Base-by-base conservation (phyloP, 1,284 basidiomycete genomes). In the Malassezia arunalokei region DNA sequence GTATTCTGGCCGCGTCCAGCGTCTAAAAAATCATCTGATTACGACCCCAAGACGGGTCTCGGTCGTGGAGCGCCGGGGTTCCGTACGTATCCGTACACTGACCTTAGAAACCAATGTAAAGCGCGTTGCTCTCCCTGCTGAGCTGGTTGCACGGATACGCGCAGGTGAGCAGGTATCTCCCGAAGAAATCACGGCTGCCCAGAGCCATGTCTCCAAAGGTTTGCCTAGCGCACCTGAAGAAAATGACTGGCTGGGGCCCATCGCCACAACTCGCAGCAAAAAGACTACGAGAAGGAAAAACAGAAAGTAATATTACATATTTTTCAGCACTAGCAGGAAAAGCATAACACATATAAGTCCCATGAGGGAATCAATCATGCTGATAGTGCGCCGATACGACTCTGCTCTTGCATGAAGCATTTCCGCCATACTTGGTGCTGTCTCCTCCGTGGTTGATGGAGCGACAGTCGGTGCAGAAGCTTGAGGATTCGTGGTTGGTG, bases 61-160 rank as follows among this genome's bases (percentile, higher is more conserved):
- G 63, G 63, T 11, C 52, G 63, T 24, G 63, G 63, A 17, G 63
- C 63, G 8, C 63, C 63, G 12, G 63, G 63, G 8, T 65, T 65
- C 41, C 58, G 56, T 60, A 47, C 31, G 59, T 58, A 2, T 5
- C 20, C 8, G 3, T 39, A 27, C 5, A 35, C 43, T 30, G 15
- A 46, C 33, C 5, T 14, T 48, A 61, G 57, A 61, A 52, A 65
- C 62, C 20, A 57, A 57, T 42, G 60, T 65, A 30, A 35, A 49
- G 31, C 53, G 56, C 20, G 47, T 65, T 9, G 54, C 62, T 11
- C 47, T 65, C 14, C 59, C 63, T 31, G 56, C 63, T 8, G 58
- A 61, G 17, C 51, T 65, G 27, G 59, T 63, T 4, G 59, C 56
- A 8, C 51, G 63, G 15, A 65, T 65, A 15, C 59, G 63, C 14